Conservation (phyloP, 2,329 filamentous ascomycete species). For the Blastomyces parvus region DNA sequence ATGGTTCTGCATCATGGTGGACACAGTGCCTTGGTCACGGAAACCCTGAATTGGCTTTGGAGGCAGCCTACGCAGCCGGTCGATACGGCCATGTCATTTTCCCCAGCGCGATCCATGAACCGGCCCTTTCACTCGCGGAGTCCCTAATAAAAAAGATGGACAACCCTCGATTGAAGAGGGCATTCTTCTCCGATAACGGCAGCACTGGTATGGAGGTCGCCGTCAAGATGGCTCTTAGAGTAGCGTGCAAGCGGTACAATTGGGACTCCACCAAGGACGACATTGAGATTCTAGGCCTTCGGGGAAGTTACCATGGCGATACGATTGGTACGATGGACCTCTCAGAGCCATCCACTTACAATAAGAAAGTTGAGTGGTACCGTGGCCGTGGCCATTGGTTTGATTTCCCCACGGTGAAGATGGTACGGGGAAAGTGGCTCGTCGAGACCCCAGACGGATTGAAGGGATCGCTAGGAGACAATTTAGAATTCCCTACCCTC, state of each 20-base stretch:
- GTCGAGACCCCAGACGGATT: slow-evolving; percentile 49
- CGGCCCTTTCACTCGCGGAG: slow-evolving; percentile 61
- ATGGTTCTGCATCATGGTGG: slow-evolving; percentile 86
- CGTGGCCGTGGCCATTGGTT: slow-evolving; percentile 70
- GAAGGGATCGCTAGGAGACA: slow-evolving; percentile 37
- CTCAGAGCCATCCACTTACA: slow-evolving; percentile 65
- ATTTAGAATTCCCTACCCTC: slow-evolving; percentile 41
- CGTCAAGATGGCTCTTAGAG: slow-evolving; percentile 72
- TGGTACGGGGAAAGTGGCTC: slow-evolving; percentile 56
- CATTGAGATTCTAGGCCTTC: slow-evolving; percentile 62
- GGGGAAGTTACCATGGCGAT: slow-evolving; percentile 77
- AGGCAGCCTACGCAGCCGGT: slow-evolving; percentile 71
- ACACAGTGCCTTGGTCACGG: slow-evolving; percentile 78
- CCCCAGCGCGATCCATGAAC: slow-evolving; percentile 67
- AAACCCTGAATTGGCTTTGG: slow-evolving; percentile 60
- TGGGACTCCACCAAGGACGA: slow-evolving; percentile 50
- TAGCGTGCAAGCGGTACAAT: slow-evolving; percentile 55
- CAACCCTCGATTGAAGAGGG: slow-evolving; percentile 58
- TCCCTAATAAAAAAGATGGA: slow-evolving; percentile 49
- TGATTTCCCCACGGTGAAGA: slow-evolving; percentile 63
- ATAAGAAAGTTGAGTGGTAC: slow-evolving; percentile 82
- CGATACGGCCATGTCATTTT: slow-evolving; percentile 88
- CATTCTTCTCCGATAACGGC: slow-evolving; percentile 78
- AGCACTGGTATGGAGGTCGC: slow-evolving; percentile 78
- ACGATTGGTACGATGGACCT: slow-evolving; percentile 85